Percentiles rank a stretch among this genome's conserved stretches.
These are phyloP conservation scores for Fusarium pilosicola DNA, from an alignment of 2,329 filamentous ascomycete species.

Conservation along the genomic window DNA sequence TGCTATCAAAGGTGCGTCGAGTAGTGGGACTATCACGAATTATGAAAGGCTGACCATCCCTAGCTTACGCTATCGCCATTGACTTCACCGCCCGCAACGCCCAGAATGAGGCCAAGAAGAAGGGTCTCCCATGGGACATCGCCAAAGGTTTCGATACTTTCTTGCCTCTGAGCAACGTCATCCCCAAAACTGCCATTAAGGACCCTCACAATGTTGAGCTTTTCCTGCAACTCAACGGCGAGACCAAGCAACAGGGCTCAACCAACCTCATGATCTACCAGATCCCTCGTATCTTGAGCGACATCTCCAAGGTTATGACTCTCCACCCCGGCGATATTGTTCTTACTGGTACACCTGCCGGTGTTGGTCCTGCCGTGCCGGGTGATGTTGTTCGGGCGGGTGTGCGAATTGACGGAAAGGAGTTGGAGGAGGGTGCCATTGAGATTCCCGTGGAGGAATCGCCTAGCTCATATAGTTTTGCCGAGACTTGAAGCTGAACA, in stretches of 20 bases:
- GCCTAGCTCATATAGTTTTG: conserved; percentile 79
- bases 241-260: conserved; percentile 82
- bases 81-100: conserved; percentile 98
- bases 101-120: conserved; percentile 96
- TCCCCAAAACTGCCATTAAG: conserved; percentile 81
- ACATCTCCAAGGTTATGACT: conserved; percentile 96
- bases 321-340: conserved; percentile 92
- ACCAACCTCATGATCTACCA: conserved; percentile 95
- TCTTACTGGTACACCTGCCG: conserved; percentile 96
- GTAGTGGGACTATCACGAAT: background rate
- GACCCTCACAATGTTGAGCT: conserved; percentile 91
- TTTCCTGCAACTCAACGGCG: conserved; percentile 84
- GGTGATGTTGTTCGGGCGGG: conserved; percentile 91
- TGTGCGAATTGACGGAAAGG: conserved; percentile 80
- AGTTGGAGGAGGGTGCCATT: conserved; percentile 84
- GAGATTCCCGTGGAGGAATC: conserved; percentile 86
- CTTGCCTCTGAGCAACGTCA: conserved; percentile 83
- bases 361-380: conserved; percentile 84
- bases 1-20: conserved; percentile 76
- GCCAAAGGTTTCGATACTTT: conserved; percentile 99
- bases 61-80: conserved; percentile 89
- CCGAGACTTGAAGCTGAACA: conserved; percentile 66
- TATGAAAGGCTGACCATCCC: conserved; percentile 2
- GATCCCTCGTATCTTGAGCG: conserved; percentile 86
- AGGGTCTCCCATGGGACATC: conserved; percentile 92